phyloP scores from a whole-genome alignment of 176 grass and related monocot species.

The Aegilops bicornis region DNA sequence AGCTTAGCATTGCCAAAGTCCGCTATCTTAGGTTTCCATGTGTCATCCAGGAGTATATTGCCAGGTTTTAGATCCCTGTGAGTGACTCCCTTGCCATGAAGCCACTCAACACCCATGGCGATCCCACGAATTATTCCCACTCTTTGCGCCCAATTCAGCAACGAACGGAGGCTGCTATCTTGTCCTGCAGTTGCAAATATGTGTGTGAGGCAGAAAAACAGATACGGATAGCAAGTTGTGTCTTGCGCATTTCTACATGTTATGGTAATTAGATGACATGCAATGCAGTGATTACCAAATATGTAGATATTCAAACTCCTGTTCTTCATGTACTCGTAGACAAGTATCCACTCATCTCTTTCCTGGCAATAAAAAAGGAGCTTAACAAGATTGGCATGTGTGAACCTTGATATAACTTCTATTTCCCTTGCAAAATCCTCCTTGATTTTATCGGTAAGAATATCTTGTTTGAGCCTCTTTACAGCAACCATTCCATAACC shows the following conservation, averaged over 20 bases:
- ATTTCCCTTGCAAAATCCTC: neutral
- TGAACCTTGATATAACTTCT: neutral
- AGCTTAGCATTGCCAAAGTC: slow-evolving; percentile 12
- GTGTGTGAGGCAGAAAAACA: neutral
- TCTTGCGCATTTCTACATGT: too few species aligned
- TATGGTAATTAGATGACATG: too few species aligned
- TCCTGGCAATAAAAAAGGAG: neutral
- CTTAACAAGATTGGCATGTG: neutral
- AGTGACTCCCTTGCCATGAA: neutral
- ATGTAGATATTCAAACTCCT: neutral
- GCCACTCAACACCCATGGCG: neutral
- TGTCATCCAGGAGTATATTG: neutral
- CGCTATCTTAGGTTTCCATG: neutral
- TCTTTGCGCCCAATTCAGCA: neutral
- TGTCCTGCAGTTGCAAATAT: neutral
- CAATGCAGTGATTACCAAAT: neutral
- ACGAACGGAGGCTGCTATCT: neutral
- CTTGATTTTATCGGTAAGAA: neutral
- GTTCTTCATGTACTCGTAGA: neutral
- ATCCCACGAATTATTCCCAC: neutral
- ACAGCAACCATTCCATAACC: too few species aligned
- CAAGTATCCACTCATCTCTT: neutral
- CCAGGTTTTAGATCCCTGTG: slow-evolving; percentile 22
- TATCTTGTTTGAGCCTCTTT: neutral
- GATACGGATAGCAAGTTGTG: too few species aligned